Conservation (phyloP, 2,329 filamentous ascomycete species). For the Sclerotiophoma versabilis region DNA sequence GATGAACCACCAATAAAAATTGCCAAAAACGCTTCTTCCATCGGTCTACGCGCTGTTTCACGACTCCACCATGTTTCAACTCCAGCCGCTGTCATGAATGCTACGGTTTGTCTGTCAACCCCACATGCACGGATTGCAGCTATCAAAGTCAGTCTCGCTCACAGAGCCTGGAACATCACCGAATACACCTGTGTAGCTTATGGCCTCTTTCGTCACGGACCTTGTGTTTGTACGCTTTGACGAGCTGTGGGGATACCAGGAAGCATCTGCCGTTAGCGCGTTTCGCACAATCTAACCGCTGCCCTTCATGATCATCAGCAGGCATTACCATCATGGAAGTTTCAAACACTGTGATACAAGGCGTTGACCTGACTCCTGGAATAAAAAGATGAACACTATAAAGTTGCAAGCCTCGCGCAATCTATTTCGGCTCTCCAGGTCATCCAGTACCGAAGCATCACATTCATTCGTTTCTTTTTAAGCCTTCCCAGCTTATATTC, state of each 20-base stretch:
- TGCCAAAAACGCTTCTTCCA: not conserved
- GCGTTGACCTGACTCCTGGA: constrained; percentile 23
- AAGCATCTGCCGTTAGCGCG: constrained; percentile 28
- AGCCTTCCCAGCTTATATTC: constrained; percentile 20
- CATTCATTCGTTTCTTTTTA: constrained; percentile 26
- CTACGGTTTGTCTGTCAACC: not conserved
- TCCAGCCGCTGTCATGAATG: not conserved
- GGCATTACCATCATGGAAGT: constrained; percentile 27
- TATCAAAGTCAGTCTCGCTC: not conserved
- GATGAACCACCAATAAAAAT: constrained; percentile 33
- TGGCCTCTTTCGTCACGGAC: constrained; percentile 6
- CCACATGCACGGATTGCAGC: not conserved
- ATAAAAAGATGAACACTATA: constrained; percentile 33
- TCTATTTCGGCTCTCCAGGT: constrained; percentile 28
- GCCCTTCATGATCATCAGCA: constrained; percentile 36
- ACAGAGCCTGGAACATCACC: not conserved
- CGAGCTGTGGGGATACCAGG: constrained; percentile 3
- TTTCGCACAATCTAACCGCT: constrained; percentile 42
- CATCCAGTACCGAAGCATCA: constrained; percentile 26
- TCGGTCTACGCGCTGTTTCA: constrained; percentile 23
- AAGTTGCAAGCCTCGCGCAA: constrained; percentile 20
- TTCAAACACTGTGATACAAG: constrained; percentile 28
- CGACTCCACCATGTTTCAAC: constrained; percentile 14
- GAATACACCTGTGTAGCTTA: not conserved
- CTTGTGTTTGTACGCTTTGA: not conserved